Evolutionary conservation across 176 grass and related monocot genomes (phyloP), one percentile per base, ranked within the genome.

Genomic region (Raddia distichophylla): DNA sequence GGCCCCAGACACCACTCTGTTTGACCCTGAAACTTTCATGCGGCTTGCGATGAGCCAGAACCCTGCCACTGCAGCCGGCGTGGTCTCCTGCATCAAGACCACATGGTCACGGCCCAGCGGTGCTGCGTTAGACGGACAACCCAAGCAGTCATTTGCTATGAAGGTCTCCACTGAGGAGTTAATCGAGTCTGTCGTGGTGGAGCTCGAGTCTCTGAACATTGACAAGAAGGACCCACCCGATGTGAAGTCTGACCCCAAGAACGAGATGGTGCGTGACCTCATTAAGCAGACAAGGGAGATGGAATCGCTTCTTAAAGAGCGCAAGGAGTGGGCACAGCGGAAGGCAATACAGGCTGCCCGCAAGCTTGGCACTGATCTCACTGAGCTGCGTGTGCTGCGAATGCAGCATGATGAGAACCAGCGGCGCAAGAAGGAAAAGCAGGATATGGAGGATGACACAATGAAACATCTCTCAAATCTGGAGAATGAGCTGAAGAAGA

Each of bases 401-500:
- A 90, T 93, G 90, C 90, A 98, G 74, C 77, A 79, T 79, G 96
- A 93, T 53, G 86, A 92, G 73, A 92, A 93, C 74, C 87, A 91
- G 68, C 86, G 90, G 9, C 69, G 86, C 80, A 93, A 93, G 79
- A 98, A 91, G 77, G 93, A 86, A 33, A 94, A 94, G 15, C 83
- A 97, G 45, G 77, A 55, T 6, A 55, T 88, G 54, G 93, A 95
- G 43, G 93, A 95, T 62, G 89, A 86, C 0, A 95, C 93, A 5
- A 68, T 93, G 72, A 99, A 93, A 75, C 86, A 86, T 9, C 93
- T 99, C 35, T 55, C 85, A 37, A 86, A 88, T 32, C 90, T 93
- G 85, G 96, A 98, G 64, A 83, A 90, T 79, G 93, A 84, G 76
- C 76, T 95, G 54, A 99, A 99, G 87, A 98, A 91, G 87, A 92